A percentile compares a stretch with the other conserved stretches of the same genome.
Conservation (phyloP, 768 basidiomycete genomes). For the Hirschioporus abietinus region DNA sequence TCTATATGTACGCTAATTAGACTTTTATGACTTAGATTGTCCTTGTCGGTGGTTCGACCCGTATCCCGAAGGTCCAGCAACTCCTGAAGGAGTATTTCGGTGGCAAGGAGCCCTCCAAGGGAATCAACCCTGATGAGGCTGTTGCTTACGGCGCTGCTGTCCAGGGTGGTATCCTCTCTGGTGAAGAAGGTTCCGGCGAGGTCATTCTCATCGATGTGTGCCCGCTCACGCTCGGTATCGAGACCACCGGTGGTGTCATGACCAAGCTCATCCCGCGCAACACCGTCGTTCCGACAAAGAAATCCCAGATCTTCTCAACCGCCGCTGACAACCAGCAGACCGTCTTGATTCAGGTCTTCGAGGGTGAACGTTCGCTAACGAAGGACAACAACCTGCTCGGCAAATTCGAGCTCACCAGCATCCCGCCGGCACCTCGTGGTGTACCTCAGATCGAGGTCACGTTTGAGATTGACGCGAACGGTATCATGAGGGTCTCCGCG, state of each 20-base stretch:
- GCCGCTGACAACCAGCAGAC: constrained; percentile 92
- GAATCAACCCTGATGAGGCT: constrained; percentile 99
- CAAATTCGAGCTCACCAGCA: constrained; percentile 89
- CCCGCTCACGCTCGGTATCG: constrained; percentile 97
- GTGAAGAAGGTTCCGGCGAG: constrained; percentile 85
- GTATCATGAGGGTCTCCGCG: constrained; percentile 91
- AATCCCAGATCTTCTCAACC: constrained; percentile 90
- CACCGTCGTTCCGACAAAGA: constrained; percentile 97
- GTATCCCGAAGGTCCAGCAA: constrained; percentile 99
- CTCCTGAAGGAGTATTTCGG: constrained; percentile 97
- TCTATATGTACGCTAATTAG: not conserved
- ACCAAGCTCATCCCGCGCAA: constrained; percentile 97
- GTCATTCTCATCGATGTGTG: constrained; percentile 95
- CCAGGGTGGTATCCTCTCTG: constrained; percentile 96
- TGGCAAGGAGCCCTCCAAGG: constrained; percentile 95
- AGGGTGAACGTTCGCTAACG: constrained; percentile 95
- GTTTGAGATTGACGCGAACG: constrained; percentile 93
- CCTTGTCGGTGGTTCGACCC: constrained; percentile 95
- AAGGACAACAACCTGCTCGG: constrained; percentile 99
- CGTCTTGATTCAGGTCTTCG: constrained; percentile 94
- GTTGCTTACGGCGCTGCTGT: constrained; percentile 99
- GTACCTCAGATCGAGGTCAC: constrained; percentile 97
- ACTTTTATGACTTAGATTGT: constrained; percentile 46
- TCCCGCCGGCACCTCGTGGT: constrained; percentile 93
- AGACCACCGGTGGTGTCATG: constrained; percentile 97